Evolutionary conservation across 371 early-diverging fungal genomes (phyloP), one percentile per base, ranked within the genome.

Genomic region (Nematocida sp.): DNA sequence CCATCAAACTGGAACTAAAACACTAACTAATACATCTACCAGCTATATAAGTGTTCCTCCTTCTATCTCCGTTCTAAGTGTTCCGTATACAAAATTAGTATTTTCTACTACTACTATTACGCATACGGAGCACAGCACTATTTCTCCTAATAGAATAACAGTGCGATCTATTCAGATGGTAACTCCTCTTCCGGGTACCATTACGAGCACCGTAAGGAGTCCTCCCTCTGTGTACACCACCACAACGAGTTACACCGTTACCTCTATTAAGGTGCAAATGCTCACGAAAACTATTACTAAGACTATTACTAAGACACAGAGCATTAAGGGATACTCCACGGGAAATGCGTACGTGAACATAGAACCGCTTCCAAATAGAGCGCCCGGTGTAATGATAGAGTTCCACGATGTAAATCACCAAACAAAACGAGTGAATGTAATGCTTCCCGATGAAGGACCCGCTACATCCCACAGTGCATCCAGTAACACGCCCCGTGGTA

Each of bases 391-490:
- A 9, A 16, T 50, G 23, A 30, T 71, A 13, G 75, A 71, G 42
- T 71, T 71, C 9, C 75, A 71, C 36, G 61, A 71, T 39, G 57
- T 60, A 9, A 59, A 71, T 20, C 39, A 71, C 28, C 38, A 59
- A 23, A 35, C 42, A 9, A 71, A 71, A 61, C 38, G 18, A 32
- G 75, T 71, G 5, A 59, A 51, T 18, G 75, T 71, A 18, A 35
- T 71, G 25, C 4, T 30, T 3, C 64, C 55, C n/a, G n/a, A n/a
- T n/a, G n/a, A n/a, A n/a, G n/a, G n/a, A n/a, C n/a, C n/a, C n/a
- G n/a, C n/a, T n/a, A n/a, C n/a, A n/a, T n/a, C n/a, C n/a, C n/a
- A n/a, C n/a, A n/a, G n/a, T n/a, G n/a, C n/a, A n/a, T n/a, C n/a
- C n/a, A n/a, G n/a, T n/a, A n/a, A n/a, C n/a, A n/a, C n/a, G n/a